Evolutionary conservation across 1,284 basidiomycete genomes (phyloP).

Genomic region (Moesziomyces sp.): DNA sequence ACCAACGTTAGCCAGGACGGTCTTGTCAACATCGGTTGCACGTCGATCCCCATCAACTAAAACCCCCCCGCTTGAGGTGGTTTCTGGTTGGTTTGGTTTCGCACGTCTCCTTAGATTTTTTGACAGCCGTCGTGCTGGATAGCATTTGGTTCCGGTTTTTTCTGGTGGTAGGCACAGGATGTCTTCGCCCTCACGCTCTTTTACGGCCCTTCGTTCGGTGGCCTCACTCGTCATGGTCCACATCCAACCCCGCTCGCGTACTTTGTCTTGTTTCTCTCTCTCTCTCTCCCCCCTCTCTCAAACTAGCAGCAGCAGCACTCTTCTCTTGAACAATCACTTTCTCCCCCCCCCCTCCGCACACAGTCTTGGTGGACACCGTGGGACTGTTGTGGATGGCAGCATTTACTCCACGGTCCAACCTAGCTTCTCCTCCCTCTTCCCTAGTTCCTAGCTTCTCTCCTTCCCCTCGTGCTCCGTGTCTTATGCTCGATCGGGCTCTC

Average conservation of each 20-base stretch:
- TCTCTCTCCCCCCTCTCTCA: conserved; percentile 9
- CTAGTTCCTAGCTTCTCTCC: conserved; percentile 6
- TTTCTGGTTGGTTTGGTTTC: not conserved
- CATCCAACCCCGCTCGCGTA: conserved; percentile 12
- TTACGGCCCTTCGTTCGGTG: conserved; percentile 5
- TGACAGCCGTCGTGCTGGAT: conserved; percentile 6
- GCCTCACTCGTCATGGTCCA: conserved; percentile 20
- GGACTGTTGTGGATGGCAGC: conserved; percentile 8
- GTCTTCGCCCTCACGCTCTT: conserved; percentile 15
- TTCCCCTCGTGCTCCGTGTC: conserved; percentile 9
- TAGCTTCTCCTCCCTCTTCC: conserved; percentile 15
- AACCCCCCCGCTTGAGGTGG: not conserved
- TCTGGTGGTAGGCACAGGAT: conserved; percentile 24
- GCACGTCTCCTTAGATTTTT: conserved; percentile 1
- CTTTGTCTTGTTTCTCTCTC: conserved; percentile 11
- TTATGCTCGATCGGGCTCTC: conserved; percentile 19
- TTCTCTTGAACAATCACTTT: conserved; percentile 7
- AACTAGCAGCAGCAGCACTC: conserved; percentile 34
- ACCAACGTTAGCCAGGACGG: conserved; percentile 54
- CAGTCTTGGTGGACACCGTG: conserved; percentile 19
- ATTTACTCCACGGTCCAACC: conserved; percentile 6
- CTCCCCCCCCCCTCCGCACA: not conserved
- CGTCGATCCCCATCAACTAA: conserved; percentile 56
- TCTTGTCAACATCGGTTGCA: conserved; percentile 57
- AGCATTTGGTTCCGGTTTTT: conserved; percentile 9